A percentile compares a stretch with the other conserved stretches of the same genome.
These are phyloP conservation scores for Claviceps fusiformis DNA, from an alignment of 2,329 filamentous ascomycete genomes.

Conservation along the genomic window DNA sequence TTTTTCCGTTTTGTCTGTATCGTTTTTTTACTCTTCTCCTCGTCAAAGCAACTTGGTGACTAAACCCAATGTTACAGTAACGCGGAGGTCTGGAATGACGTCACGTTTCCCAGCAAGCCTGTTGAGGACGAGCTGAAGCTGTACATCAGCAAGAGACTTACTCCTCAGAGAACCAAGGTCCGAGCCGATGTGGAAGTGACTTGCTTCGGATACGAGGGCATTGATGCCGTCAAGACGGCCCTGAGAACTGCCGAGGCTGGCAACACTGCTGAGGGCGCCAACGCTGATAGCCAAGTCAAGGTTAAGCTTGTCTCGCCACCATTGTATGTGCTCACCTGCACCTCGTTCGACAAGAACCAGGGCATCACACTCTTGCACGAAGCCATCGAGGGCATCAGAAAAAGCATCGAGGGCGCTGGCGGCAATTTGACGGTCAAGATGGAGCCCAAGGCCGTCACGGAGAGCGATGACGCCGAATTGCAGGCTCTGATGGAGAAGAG, in stretches of 20 bases:
- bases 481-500: slow-evolving; percentile 99
- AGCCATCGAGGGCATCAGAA: slow-evolving; percentile 76
- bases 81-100: slow-evolving; percentile 89
- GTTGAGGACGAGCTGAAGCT: slow-evolving; percentile 82
- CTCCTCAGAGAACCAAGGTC: slow-evolving; percentile 96
- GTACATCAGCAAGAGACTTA: slow-evolving; percentile 95
- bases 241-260: slow-evolving; percentile 81
- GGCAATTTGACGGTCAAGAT: slow-evolving; percentile 87
- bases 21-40: background rate
- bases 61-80: slow-evolving; percentile 43
- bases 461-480: slow-evolving; percentile 93
- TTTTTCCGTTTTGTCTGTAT: background rate
- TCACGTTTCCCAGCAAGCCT: slow-evolving; percentile 72
- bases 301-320: slow-evolving; percentile 97
- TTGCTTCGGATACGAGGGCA: slow-evolving; percentile 92
- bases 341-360: slow-evolving; percentile 81
- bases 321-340: slow-evolving; percentile 89
- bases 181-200: slow-evolving; percentile 95
- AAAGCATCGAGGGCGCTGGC: slow-evolving; percentile 62
- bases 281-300: slow-evolving; percentile 79
- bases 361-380: slow-evolving; percentile 78
- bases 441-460: slow-evolving; percentile 97
- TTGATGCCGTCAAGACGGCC: slow-evolving; percentile 92
- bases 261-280: slow-evolving; percentile 51
- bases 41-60: background rate